phyloP scores from a whole-genome alignment of 306 rosid species.

The Castanea mollissima region DNA sequence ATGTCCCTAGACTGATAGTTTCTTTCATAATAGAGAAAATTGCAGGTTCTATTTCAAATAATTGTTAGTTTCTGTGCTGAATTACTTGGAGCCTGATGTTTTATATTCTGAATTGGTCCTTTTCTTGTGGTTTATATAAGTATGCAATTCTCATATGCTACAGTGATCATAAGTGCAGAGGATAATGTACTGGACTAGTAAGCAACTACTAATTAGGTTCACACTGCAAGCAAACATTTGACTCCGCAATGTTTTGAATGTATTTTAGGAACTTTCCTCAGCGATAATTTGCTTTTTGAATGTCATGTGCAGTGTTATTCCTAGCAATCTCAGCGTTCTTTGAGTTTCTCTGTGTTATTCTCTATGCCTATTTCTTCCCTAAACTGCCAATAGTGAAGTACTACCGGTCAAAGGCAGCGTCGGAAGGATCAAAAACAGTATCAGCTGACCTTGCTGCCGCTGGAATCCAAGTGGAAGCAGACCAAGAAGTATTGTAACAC shows the following conservation, averaged over 20 bases:
- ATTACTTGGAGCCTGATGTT: background rate
- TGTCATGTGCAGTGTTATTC: constrained; percentile 58
- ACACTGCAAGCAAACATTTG: no score
- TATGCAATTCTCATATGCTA: background rate
- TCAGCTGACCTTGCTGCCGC: constrained; percentile 81
- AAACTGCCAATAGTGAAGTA: constrained; percentile 72
- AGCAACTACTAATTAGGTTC: background rate
- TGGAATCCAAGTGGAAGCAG: constrained; percentile 42
- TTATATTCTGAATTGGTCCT: no score
- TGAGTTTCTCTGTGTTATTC: constrained; percentile 60
- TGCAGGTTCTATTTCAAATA: background rate
- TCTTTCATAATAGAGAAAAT: background rate
- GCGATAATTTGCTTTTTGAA: background rate
- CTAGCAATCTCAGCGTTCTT: constrained; percentile 49
- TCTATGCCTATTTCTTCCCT: constrained; percentile 66
- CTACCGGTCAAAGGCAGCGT: constrained; percentile 76
- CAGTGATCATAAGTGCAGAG: background rate
- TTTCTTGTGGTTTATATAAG: no score
- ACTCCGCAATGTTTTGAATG: background rate
- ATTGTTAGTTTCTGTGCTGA: background rate
- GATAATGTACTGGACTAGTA: background rate
- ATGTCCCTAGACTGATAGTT: no score
- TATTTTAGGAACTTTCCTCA: background rate
- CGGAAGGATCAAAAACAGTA: constrained; percentile 83
- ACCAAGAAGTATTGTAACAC: constrained; percentile 36